Base-by-base conservation (phyloP, 805 yeast genomes). In the Metschnikowia colocasiae region DNA sequence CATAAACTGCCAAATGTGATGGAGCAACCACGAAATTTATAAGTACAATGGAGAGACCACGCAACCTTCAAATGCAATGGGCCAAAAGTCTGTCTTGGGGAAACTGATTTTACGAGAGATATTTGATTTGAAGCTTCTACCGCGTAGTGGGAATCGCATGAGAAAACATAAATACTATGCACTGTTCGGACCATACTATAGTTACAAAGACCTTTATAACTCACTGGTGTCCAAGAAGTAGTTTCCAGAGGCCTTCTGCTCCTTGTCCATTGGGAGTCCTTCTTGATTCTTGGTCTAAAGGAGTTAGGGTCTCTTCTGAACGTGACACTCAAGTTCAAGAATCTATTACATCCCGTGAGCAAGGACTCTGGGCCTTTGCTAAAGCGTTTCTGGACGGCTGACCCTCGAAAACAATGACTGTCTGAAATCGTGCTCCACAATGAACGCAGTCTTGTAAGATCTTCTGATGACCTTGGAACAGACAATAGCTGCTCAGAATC, bases 271-370 rank as follows among this genome's bases (percentile, higher is more conserved):
- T 94, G 99, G 46, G 98, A 91, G 64, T 87, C 98, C 64, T 88
- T 75, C 74, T 94, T 94, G 69, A 94, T 94, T 81, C 99, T 87
- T 63, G 99, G 99, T 75, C 99, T 86, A 80, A 81, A 94, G 48
- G 97, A 87, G 67, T 83, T 89, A 61, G 99, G 98, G 74, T 94
- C 99, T 78, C 99, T 89, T 83, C 99, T 88, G 77, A 94, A 94
- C 2, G 99, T 94, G 52, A 94, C 99, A 60, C 92, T 88, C 76
- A 94, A 82, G 69, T 90, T 92, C 77, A 94, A 82, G 82, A 94
- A 94, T 65, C 85, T 78, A 80, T 94, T 94, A 79, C 97, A 92
- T 61, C 99, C 99, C 45, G 98, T 90, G 65, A 95, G 78, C 67
- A 94, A 78, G 34, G 95, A 82, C 75, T 94, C 97, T 45, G 99